A percentile compares a stretch with the other conserved stretches of the same genome.
Evolutionary conservation across 768 basidiomycete genomes (phyloP).

Genomic region (Pluteus cervinus): DNA sequence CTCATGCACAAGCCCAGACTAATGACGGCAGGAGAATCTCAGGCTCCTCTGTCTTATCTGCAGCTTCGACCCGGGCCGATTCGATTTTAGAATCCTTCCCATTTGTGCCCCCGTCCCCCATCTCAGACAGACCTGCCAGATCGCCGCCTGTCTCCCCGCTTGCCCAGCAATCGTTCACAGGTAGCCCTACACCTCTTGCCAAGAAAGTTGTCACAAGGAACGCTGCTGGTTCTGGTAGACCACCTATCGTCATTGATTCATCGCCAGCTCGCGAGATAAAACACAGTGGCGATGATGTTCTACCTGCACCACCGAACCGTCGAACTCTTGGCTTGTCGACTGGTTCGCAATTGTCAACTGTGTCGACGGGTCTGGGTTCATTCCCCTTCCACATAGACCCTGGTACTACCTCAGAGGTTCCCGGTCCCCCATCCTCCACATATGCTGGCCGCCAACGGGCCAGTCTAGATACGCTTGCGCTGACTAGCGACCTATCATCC

Average conservation of each 20-base stretch:
- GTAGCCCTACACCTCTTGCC: conserved; percentile 48
- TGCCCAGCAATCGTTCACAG: conserved; percentile 46
- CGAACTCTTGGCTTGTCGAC: conserved; percentile 66
- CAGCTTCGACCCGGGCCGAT: conserved; percentile 68
- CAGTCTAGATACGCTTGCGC: conserved; percentile 78
- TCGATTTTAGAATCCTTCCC: conserved; percentile 85
- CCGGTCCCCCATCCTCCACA: conserved; percentile 26
- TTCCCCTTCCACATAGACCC: conserved; percentile 86
- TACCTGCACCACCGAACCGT: conserved; percentile 53
- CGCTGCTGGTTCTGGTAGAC: too few relatives aligned
- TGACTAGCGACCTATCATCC: conserved; percentile 79
- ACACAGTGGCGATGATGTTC: conserved; percentile 17
- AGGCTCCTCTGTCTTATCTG: conserved; percentile 60
- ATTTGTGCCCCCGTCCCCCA: conserved; percentile 85
- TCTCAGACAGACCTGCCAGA: conserved; percentile 72
- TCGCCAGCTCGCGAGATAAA: conserved; percentile 29
- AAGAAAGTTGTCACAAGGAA: conserved; percentile 47
- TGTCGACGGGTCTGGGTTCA: conserved; percentile 74
- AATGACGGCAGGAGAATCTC: conserved; percentile 49
- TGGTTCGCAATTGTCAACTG: conserved; percentile 70
- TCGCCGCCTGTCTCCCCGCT: conserved; percentile 74
- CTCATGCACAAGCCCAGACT: conserved; percentile 54
- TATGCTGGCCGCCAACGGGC: conserved; percentile 57
- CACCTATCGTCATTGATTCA: conserved; percentile 53
- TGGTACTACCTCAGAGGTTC: conserved; percentile 33